phyloP scores from a whole-genome alignment of 1,139 yeast genomes.

The Taphrina confusa region DNA sequence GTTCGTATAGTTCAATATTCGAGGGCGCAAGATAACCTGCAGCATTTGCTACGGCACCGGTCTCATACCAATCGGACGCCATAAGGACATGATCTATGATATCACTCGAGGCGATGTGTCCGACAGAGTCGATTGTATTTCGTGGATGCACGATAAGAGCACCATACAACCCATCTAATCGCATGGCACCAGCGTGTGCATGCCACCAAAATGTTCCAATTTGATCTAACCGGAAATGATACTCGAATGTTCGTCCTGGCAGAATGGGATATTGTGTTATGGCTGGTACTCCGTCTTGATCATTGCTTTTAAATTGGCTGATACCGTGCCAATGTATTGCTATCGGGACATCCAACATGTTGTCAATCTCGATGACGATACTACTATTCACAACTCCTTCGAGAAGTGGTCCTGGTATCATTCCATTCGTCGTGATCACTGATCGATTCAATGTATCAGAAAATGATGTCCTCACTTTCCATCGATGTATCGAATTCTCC shows the following conservation, averaged over 20 bases:
- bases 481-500: not conserved
- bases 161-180: constrained; percentile 83
- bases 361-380: constrained; percentile 59
- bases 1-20: constrained; percentile 49
- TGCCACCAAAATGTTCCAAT: constrained; percentile 84
- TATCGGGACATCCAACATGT: constrained; percentile 66
- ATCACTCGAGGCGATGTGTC: constrained; percentile 35
- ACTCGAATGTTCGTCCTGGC: constrained; percentile 66
- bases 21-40: constrained; percentile 44
- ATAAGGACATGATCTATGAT: constrained; percentile 52
- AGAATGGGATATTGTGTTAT: constrained; percentile 84
- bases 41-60: constrained; percentile 52
- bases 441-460: not conserved
- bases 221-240: constrained; percentile 65
- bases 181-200: constrained; percentile 75
- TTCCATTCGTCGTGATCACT: constrained; percentile 50
- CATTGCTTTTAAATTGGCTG: constrained; percentile 68
- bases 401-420: constrained; percentile 77
- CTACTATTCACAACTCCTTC: constrained; percentile 67
- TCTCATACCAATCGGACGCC: constrained; percentile 85
- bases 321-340: constrained; percentile 85
- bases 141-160: constrained; percentile 63
- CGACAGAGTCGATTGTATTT: constrained; percentile 38
- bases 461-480: not conserved
- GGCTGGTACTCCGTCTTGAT: constrained; percentile 86